Conservation (phyloP, 495 filamentous ascomycete genomes). For the Trichocladium uniseriatum region DNA sequence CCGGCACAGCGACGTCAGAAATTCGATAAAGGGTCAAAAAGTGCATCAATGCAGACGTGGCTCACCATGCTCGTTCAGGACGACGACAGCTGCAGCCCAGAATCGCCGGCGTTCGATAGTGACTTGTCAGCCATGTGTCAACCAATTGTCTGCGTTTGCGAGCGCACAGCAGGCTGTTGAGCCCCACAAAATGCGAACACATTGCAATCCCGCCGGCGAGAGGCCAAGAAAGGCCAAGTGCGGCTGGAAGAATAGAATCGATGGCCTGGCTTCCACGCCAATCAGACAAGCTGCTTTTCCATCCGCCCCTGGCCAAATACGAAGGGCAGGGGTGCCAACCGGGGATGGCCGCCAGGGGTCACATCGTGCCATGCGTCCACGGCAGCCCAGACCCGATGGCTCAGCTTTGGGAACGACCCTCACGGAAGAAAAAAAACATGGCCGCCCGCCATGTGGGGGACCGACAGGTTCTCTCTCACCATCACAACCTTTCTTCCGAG, state of each 20-base stretch:
- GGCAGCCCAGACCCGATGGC: background rate
- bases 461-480: background rate
- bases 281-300: background rate
- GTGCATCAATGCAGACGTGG: slow-evolving; percentile 1
- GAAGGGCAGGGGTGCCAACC: background rate
- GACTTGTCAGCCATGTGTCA: background rate
- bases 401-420: background rate
- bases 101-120: slow-evolving; percentile 4
- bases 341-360: background rate
- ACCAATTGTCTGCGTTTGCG: slow-evolving; percentile 2
- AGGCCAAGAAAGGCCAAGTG: background rate
- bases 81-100: background rate
- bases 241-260: slow-evolving; percentile 4
- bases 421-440: background rate
- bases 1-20: no score
- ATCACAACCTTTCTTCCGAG: background rate
- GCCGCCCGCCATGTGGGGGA: background rate
- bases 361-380: no score
- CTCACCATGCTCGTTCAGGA: background rate
- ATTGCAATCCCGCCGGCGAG: no score
- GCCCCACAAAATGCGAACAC: background rate
- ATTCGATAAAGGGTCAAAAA: background rate
- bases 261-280: background rate
- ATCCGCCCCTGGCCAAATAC: background rate
- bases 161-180: no score